phyloP scores from a whole-genome alignment of 345 rosid species.

The Eucalyptus microcorys region DNA sequence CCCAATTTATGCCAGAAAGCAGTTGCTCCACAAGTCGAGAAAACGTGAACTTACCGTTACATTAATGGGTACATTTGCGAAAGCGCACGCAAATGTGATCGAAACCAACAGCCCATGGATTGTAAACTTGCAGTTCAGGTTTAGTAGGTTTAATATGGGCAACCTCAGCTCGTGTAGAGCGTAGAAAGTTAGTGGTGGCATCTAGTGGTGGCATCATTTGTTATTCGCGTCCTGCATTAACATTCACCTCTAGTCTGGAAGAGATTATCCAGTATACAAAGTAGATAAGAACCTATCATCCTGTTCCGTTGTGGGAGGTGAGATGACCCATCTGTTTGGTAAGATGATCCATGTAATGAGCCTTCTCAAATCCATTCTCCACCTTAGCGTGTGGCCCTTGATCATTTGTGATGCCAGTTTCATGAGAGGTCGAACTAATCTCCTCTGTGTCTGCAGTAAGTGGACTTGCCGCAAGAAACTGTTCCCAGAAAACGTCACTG shows the following conservation, averaged over 20 bases:
- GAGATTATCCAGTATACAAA: slow-evolving; percentile 2
- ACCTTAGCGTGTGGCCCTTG: slow-evolving; percentile 9
- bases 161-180: not conserved
- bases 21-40: not conserved
- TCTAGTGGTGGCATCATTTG: not conserved
- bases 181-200: not conserved
- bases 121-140: not conserved
- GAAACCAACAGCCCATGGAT: not conserved
- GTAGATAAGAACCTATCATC: slow-evolving; percentile 5
- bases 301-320: slow-evolving; percentile 22
- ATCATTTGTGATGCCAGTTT: not conserved
- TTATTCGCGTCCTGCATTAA: not conserved
- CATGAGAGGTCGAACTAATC: slow-evolving; percentile 19
- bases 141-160: not conserved
- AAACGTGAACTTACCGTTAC: not conserved
- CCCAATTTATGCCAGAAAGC: not conserved
- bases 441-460: slow-evolving; percentile 40
- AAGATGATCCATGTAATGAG: slow-evolving; percentile 43
- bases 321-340: slow-evolving; percentile 73
- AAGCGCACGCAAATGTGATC: not conserved
- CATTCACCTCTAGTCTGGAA: not conserved
- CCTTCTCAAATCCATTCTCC: slow-evolving; percentile 28
- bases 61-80: not conserved
- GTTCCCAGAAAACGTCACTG: slow-evolving; percentile 60
- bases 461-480: slow-evolving; percentile 38